phyloP scores from a whole-genome alignment of 768 basidiomycete genomes.

The Russula lepida region DNA sequence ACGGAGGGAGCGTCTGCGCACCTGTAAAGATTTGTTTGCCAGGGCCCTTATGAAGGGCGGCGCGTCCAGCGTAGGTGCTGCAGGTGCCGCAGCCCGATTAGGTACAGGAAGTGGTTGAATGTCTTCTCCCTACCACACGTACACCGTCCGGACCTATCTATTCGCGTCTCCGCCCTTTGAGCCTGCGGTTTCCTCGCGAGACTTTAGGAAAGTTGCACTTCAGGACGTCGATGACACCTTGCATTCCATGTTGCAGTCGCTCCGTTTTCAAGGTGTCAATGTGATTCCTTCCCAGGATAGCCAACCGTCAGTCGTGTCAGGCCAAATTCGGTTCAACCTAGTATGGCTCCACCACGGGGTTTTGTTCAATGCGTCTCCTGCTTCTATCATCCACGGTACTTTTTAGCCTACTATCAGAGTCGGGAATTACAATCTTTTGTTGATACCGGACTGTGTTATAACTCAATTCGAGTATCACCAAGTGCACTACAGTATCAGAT shows the following conservation, averaged over 20 bases:
- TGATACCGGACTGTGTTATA: not conserved
- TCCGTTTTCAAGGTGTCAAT: not conserved
- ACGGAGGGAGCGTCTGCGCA: conserved; percentile 53
- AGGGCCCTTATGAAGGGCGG: conserved; percentile 26
- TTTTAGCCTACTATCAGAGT: too few relatives aligned
- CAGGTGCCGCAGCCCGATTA: conserved; percentile 19
- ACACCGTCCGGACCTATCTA: not conserved
- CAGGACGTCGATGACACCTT: not conserved
- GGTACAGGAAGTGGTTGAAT: conserved; percentile 13
- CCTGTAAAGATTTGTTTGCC: conserved; percentile 29
- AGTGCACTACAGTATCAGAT: not conserved
- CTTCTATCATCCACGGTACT: not conserved
- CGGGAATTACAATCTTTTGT: not conserved
- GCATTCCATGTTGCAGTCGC: not conserved
- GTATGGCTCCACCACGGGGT: not conserved
- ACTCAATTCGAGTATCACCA: not conserved
- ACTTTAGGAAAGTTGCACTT: not conserved
- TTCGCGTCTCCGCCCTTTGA: not conserved
- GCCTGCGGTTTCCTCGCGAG: not conserved
- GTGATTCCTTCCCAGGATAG: not conserved
- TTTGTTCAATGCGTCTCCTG: not conserved
- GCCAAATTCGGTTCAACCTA: not conserved
- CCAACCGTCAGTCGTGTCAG: not conserved
- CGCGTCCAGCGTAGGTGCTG: conserved; percentile 21
- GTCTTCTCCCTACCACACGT: not conserved